phyloP scores from a whole-genome alignment of 2,329 filamentous ascomycete species.

The Fusarium sp. region DNA sequence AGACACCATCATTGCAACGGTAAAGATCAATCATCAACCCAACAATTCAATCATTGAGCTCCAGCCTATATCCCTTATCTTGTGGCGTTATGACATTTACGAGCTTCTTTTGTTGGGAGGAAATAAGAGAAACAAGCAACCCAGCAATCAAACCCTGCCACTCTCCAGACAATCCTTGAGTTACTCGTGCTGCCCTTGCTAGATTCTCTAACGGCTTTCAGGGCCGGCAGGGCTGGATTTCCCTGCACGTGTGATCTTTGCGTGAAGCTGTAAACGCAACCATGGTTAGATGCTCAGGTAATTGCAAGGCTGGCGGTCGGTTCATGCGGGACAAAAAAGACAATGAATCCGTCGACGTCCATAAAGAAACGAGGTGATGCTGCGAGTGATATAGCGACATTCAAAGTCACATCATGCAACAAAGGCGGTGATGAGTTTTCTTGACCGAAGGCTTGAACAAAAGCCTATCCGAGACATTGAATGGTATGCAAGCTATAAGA shows the following conservation, averaged over 20 bases:
- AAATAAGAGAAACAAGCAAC: slow-evolving; percentile 9
- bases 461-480: slow-evolving; percentile 18
- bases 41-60: background rate
- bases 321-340: slow-evolving; percentile 3
- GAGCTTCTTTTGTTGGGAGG: slow-evolving; percentile 34
- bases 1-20: slow-evolving; percentile 21
- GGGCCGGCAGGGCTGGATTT: background rate
- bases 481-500: slow-evolving; percentile 7
- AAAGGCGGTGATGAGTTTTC: slow-evolving; percentile 43
- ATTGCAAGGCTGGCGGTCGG: slow-evolving; percentile 6
- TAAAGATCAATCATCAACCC: slow-evolving; percentile 4
- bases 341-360: slow-evolving; percentile 23
- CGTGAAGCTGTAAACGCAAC: slow-evolving; percentile 13
- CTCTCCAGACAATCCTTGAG: slow-evolving; percentile 31
- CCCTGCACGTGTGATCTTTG: slow-evolving; percentile 15
- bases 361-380: slow-evolving; percentile 20
- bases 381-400: slow-evolving; percentile 27
- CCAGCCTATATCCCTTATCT: slow-evolving; percentile 12
- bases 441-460: background rate
- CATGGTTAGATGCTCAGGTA: slow-evolving; percentile 27
- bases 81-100: slow-evolving; percentile 31
- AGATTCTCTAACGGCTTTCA: slow-evolving; percentile 14
- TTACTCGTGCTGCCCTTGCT: slow-evolving; percentile 18
- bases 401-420: slow-evolving; percentile 35
- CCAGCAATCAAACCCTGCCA: slow-evolving; percentile 7